Base-by-base conservation (phyloP, 2,329 filamentous ascomycete species). In the Nemania serpens region DNA sequence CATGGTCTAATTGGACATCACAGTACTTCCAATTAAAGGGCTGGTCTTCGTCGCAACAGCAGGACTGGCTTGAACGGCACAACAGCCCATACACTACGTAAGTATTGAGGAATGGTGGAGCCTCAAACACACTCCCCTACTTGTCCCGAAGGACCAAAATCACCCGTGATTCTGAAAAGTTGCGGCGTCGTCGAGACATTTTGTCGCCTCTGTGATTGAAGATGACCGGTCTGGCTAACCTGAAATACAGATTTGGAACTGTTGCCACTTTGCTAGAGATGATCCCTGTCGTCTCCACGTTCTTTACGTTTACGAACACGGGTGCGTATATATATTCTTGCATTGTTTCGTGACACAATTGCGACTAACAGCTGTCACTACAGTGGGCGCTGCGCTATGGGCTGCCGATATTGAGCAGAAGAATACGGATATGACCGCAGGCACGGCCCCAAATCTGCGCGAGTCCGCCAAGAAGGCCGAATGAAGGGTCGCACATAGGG, bases 21-120 rank as follows among this genome's bases (percentile, higher is more conserved):
- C 3, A 95, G 77, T 97, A 97, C 77, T 97, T 97, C 75, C 91
- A 96, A 78, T 82, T 98, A 63, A 98, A 97, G 79, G 85, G 86
- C 49, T 96, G 92, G 91, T 85, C 84, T 45, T 76, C 81, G 29
- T 79, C 79, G 11, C 84, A 91, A 75, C 84, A 81, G 69, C 82
- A 86, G 48, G 82, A 87, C 50, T 96, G 89, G 82, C 78, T 97
- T 20, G 80, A 87, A 66, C 80, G 85, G 70, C 85, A 93, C 67
- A 82, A 84, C 59, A 91, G 86, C 5, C 88, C 90, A 18, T 97
- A 97, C 77, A 91, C 91, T 11, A 87, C 90, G 90, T 95, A 79
- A 76, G 87, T 81, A 37, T 17, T 37, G 7, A 37, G n/a, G 4
- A 43, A 20, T 18, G 18, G 29, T 17, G 25, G 3, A 36, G 2